Base-by-base conservation (phyloP, 306 rosid species). In the Datisca glomerata region DNA sequence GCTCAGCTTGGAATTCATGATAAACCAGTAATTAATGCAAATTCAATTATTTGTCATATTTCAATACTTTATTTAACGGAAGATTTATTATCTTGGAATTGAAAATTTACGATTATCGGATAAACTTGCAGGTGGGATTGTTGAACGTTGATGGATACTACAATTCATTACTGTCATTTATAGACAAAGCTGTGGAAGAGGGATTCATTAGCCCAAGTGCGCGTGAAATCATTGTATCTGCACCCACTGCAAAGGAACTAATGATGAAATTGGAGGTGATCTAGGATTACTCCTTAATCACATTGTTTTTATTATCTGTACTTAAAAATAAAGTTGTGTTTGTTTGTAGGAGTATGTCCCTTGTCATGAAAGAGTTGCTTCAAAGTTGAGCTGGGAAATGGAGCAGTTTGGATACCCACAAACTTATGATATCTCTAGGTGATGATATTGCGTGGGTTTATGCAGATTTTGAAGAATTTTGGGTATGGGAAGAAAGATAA, bases 1-100 rank as follows among this genome's bases (percentile, higher is more conserved):
- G 98, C 98, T 47, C 98, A 89, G 52, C 95, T 89, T 50, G 98
- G 98, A 53, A 89, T 89, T 60, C 98, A 89, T 40, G 98, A 89
- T 52, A 89, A 89, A 57, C 98, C 98, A 49, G 98, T 87, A 58
- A 49, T 36, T 66, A 19, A 22, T 34, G 19, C 37, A 42, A 44
- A 45, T 23, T 49, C 49, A 43, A 9, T 45, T n/a, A n/a, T n/a
- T n/a, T n/a, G n/a, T n/a, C n/a, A n/a, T n/a, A n/a, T n/a, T n/a
- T n/a, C n/a, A n/a, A n/a, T n/a, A n/a, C n/a, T n/a, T n/a, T n/a
- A n/a, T n/a, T n/a, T n/a, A n/a, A n/a, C n/a, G n/a, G n/a, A n/a
- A n/a, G n/a, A n/a, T n/a, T n/a, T n/a, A n/a, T n/a, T n/a, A n/a
- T n/a, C n/a, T n/a, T n/a, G n/a, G n/a, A n/a, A 27, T 23, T 8